phyloP scores from a whole-genome alignment of 192 early-diverging fungal genomes.

The Cladochytrium replicatum region DNA sequence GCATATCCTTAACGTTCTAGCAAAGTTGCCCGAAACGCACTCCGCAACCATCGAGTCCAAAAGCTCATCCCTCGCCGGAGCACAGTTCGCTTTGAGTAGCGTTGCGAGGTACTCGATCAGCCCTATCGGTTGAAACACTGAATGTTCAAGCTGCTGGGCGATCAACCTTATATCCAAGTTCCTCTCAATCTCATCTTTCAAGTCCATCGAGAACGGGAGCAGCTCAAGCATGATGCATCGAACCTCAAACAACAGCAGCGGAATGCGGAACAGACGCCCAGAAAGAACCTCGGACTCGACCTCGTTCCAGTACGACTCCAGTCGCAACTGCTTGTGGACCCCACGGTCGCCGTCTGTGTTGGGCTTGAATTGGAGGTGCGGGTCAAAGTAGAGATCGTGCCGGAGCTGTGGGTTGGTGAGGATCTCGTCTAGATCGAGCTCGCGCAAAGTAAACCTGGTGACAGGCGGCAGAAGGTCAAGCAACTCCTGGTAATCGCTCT shows the following conservation, averaged over 20 bases:
- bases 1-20: slow-evolving; percentile 53
- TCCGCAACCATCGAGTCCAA: slow-evolving; percentile 51
- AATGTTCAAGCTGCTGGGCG: slow-evolving; percentile 55
- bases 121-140: slow-evolving; percentile 46
- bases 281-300: slow-evolving; percentile 46
- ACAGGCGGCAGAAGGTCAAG: slow-evolving; percentile 54
- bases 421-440: slow-evolving; percentile 73
- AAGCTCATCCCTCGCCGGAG: slow-evolving; percentile 50
- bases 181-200: slow-evolving; percentile 30
- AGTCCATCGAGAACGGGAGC: slow-evolving; percentile 31
- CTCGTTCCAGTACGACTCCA: slow-evolving; percentile 60
- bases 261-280: slow-evolving; percentile 33
- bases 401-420: slow-evolving; percentile 75
- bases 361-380: slow-evolving; percentile 80
- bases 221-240: slow-evolving; percentile 61
- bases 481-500: slow-evolving; percentile 28
- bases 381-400: slow-evolving; percentile 84
- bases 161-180: slow-evolving; percentile 38
- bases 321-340: slow-evolving; percentile 49
- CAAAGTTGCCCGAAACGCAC: slow-evolving; percentile 49
- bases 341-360: slow-evolving; percentile 67
- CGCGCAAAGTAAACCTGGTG: slow-evolving; percentile 77
- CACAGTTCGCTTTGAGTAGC: slow-evolving; percentile 58
- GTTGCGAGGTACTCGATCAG: slow-evolving; percentile 51
- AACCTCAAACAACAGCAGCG: slow-evolving; percentile 67